Evolutionary conservation across 768 basidiomycete genomes (phyloP), one percentile per base, ranked within the genome.

Genomic region (Panaeolus cyanescens): DNA sequence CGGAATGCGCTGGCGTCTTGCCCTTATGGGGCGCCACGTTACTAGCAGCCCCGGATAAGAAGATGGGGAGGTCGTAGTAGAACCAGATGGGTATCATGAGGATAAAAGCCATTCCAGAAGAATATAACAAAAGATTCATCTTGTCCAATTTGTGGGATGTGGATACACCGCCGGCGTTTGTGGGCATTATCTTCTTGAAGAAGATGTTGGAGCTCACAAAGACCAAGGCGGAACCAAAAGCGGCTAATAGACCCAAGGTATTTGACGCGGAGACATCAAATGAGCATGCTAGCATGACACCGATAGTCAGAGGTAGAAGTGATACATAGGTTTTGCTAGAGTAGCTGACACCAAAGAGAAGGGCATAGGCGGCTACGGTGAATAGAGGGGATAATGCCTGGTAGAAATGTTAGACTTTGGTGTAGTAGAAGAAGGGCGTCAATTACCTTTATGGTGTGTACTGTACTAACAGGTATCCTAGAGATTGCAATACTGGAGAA

Each of bases 121-220:
- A 97, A 77, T 96, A 99, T 67, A 97, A 85, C 25, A 99, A 80
- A 9, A 99, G 82, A 76, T 99, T 99, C 68, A 99, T 85, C 80
- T 99, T 99, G 83, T 99, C 97, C 32, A 99, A 84, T 75, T 94
- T 95, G 71, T 91, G 90, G 3, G 84, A 75, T 1, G 80, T 75
- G 19, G 76, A 65, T 32, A 69, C 60, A 32, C 77, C 76, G 20
- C 79, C 77, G 4, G 76, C 69, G 56, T 81, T 81, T 7, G 84
- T 81, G 2, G 97, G 97, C 85, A 99, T 90, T 64, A 99, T 89
- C 80, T 96, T 99, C 78, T 99, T 99, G 85, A 96, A 98, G 75
- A 96, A 97, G 68, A 99, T 99, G 76, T 99, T 99, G 64, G 95
- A 96, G 67, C 91, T 91, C 64, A 99, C 97, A 72, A 99, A 99